Evolutionary conservation across 208 protist species (phyloP), one percentile per base, ranked within the genome.

Genomic region (Hexamita inflata): DNA sequence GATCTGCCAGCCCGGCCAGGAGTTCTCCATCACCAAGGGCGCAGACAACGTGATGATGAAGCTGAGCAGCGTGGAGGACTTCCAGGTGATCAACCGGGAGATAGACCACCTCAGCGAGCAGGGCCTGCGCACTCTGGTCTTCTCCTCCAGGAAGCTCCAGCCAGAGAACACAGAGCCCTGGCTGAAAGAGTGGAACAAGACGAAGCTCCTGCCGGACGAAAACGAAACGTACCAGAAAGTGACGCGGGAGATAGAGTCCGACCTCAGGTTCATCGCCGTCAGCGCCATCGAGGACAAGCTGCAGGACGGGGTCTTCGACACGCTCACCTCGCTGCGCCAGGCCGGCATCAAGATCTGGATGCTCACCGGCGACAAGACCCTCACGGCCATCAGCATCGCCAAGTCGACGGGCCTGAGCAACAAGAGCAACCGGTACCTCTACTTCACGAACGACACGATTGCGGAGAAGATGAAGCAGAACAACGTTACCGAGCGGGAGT

Each of bases 301-400:
- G 29, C 94, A 97, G 85, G 88, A 91, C 59, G 82, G 90, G 59
- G 89, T 93, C 19, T 86, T 26, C 77, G 11, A 42, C 0, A 94
- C 92, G 58, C 82, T 98, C 0, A 94, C 97, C 80, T 88, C 84
- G 45, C 83, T 98, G 0, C 83, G 90, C 60, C 92, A 95, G 84
- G 94, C 92, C n/a, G 93, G 92, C 58, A 90, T 98, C 40, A 94
- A 91, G 59, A 86, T 96, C 7, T 98, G 95, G 95, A 94, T 98
- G 86, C 84, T 98, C 0, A 98, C 94, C 0, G 94, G 94, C 58
- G 94, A 98, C 82, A 98, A 98, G 82, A 85, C 94, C 19, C 91
- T 94, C 76, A 96, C 92, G 26, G 92, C 92, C 11, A 34, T 70
- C 28, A 70, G 42, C 64, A 70, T 70, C 35, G 64, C 64, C 38